Percentiles rank a stretch among this genome's conserved stretches.
Evolutionary conservation across 192 early-diverging fungal genomes (phyloP).

Genomic region (Gaertneriomyces sp.): DNA sequence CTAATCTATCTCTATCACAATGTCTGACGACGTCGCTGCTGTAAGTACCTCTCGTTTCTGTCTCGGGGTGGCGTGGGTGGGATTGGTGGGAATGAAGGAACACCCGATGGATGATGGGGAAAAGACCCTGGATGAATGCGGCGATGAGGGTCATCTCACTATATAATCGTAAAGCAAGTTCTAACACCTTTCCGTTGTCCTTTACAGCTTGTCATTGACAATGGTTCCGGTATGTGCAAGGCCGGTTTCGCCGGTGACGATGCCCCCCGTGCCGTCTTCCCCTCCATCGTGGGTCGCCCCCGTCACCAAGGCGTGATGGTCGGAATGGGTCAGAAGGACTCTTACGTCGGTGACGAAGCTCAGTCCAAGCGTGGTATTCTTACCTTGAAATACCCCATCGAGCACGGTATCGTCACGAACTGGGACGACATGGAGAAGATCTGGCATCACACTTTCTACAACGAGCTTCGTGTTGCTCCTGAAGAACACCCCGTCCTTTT

Average conservation of each 20-base stretch:
- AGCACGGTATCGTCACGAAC: constrained; percentile 74
- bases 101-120: neutral
- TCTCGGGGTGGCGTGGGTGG: neutral
- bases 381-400: constrained; percentile 68
- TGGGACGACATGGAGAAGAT: constrained; percentile 79
- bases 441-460: constrained; percentile 95
- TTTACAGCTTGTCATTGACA: constrained; percentile 58
- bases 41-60: constrained; percentile 28
- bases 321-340: constrained; percentile 71
- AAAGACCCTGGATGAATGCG: neutral
- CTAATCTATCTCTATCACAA: constrained; percentile 8
- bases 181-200: neutral
- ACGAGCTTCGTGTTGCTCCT: constrained; percentile 95
- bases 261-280: constrained; percentile 64
- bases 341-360: constrained; percentile 71
- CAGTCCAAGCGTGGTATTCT: constrained; percentile 71
- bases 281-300: constrained; percentile 68
- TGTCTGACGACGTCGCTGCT: constrained; percentile 44
- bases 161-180: too few species aligned
- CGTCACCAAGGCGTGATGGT: constrained; percentile 71
- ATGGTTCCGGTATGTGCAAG: constrained; percentile 73
- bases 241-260: constrained; percentile 71
- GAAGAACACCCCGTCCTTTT: constrained; percentile 98
- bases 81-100: neutral
- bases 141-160: too few species aligned